These are phyloP conservation scores for Platanthera zijinensis DNA, from an alignment of 106 monocot genomes.

Conservation along the genomic window DNA sequence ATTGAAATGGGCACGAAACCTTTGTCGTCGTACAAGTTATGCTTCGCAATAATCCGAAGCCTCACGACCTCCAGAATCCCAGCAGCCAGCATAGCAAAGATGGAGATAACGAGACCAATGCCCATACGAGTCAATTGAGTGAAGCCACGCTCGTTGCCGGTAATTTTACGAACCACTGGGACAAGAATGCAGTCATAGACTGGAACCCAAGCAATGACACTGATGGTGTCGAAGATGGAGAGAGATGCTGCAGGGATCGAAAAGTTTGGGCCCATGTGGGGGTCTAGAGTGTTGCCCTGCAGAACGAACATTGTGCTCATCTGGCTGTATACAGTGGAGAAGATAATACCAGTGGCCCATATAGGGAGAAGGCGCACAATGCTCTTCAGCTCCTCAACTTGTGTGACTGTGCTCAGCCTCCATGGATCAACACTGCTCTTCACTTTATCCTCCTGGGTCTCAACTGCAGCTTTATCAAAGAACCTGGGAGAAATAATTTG, in stretches of 20 bases:
- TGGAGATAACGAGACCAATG: constrained; percentile 34
- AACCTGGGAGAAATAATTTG: constrained; percentile 12
- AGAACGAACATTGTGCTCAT: constrained; percentile 48
- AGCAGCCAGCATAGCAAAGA: constrained; percentile 33
- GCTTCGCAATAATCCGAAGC: constrained; percentile 14
- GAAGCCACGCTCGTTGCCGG: constrained; percentile 36
- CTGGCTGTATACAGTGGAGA: constrained; percentile 41
- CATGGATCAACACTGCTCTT: constrained; percentile 13
- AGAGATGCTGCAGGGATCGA: constrained; percentile 28
- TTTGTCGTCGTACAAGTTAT: constrained; percentile 19
- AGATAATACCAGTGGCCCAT: constrained; percentile 34
- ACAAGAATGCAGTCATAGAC: constrained; percentile 30
- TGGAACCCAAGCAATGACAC: constrained; percentile 35
- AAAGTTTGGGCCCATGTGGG: constrained; percentile 27
- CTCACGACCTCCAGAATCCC: constrained; percentile 30
- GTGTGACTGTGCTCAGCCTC: constrained; percentile 35
- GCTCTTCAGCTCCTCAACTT: constrained; percentile 36
- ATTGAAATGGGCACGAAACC: constrained; percentile 33
- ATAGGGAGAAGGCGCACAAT: constrained; percentile 31
- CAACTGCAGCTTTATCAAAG: constrained; percentile 36
- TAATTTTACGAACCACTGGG: constrained; percentile 17
- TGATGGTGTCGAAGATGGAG: constrained; percentile 30
- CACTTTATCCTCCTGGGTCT: constrained; percentile 14
- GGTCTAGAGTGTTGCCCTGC: constrained; percentile 38
- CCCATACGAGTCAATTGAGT: constrained; percentile 47